Evolutionary conservation across 192 early-diverging fungal species (phyloP).

Genomic region (Radiomyces spectabilis): DNA sequence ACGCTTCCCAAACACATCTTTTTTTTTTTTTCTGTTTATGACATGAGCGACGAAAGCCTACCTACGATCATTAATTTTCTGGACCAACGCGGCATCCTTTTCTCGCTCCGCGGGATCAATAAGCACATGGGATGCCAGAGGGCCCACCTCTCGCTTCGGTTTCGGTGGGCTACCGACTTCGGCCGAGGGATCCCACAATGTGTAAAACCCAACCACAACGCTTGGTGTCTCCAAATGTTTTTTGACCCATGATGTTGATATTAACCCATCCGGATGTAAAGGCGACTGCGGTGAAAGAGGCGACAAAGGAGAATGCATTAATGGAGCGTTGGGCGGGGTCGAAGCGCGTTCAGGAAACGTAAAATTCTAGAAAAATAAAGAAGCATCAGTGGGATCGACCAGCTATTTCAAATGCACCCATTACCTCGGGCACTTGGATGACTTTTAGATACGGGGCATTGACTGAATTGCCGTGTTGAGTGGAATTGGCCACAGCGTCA

Average conservation of each 20-base stretch:
- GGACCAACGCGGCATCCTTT: constrained; percentile 45
- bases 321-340: constrained; percentile 16
- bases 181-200: constrained; percentile 48
- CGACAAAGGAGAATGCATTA: constrained; percentile 58
- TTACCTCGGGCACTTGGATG: too few relatives aligned
- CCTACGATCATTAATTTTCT: constrained; percentile 65
- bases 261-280: constrained; percentile 79
- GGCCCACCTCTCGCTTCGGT: constrained; percentile 18
- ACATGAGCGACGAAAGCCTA: constrained; percentile 11
- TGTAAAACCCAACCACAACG: constrained; percentile 62
- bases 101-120: constrained; percentile 56
- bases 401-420: too few relatives aligned
- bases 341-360: not conserved
- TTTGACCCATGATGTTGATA: constrained; percentile 59
- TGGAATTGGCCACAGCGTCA: too few relatives aligned
- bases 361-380: constrained; percentile 7
- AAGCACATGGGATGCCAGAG: constrained; percentile 21
- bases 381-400: too few relatives aligned
- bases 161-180: constrained; percentile 5
- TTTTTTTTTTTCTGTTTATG: too few relatives aligned
- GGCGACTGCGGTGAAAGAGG: constrained; percentile 62
- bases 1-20: not conserved
- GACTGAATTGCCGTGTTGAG: too few relatives aligned
- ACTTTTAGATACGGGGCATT: too few relatives aligned
- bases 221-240: constrained; percentile 60